Evolutionary conservation across 2,329 filamentous ascomycete genomes (phyloP).

Genomic region (Ceratocystis cubensis): DNA sequence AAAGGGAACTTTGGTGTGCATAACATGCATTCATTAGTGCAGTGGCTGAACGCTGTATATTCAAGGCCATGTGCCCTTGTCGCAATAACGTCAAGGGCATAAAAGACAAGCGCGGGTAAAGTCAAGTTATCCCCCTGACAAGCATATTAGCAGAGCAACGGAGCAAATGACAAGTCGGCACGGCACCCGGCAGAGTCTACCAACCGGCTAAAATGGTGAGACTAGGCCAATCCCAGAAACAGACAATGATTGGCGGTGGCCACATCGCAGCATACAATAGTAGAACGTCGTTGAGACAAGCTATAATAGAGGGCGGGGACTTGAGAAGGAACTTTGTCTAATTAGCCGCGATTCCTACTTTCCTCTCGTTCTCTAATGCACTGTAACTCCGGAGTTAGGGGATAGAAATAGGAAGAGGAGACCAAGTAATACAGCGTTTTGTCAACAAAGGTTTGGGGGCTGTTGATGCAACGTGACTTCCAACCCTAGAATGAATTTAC

Average conservation of each 20-base stretch:
- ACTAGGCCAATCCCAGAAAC: not conserved
- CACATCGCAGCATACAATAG: not conserved
- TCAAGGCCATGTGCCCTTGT: not conserved
- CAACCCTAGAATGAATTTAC: too few relatives aligned
- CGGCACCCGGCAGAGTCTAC: not conserved
- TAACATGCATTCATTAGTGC: not conserved
- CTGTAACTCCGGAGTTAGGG: not conserved
- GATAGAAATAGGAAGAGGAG: not conserved
- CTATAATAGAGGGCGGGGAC: not conserved
- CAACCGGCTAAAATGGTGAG: constrained; percentile 1
- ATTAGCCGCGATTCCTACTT: not conserved
- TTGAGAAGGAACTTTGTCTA: not conserved
- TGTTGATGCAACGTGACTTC: too few relatives aligned
- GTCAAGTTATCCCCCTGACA: not conserved
- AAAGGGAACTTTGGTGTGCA: not conserved
- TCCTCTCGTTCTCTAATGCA: not conserved
- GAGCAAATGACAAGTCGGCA: not conserved
- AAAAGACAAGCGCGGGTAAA: constrained; percentile 1
- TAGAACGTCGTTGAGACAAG: not conserved
- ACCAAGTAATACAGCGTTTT: not conserved
- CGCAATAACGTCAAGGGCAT: not conserved
- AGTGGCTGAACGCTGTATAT: too few relatives aligned
- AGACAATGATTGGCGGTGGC: not conserved
- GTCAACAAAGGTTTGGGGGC: too few relatives aligned
- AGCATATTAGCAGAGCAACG: not conserved